phyloP scores from a whole-genome alignment of 2,329 filamentous ascomycete species.

The Phaeosphaeria sp. region DNA sequence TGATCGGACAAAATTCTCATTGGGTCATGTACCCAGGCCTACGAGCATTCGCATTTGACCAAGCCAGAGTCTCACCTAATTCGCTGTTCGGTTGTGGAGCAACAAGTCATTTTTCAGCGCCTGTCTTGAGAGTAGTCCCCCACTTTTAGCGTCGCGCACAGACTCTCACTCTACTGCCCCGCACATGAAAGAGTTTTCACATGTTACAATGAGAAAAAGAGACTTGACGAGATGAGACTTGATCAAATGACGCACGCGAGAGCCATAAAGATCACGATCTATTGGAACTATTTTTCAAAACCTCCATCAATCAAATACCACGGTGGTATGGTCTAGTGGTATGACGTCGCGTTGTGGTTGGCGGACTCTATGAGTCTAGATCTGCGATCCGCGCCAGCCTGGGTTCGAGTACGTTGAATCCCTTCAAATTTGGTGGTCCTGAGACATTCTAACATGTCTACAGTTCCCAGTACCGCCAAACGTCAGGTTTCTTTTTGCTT shows the following conservation, averaged over 20 bases:
- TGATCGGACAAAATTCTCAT: background rate
- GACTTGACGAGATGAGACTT: background rate
- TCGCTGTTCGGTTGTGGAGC: background rate
- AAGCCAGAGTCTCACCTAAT: no score
- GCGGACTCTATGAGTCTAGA: constrained; percentile 30
- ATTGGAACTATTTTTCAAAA: background rate
- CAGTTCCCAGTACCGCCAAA: constrained; percentile 45
- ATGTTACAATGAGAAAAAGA: background rate
- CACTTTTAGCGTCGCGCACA: constrained; percentile 22
- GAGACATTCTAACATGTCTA: constrained; percentile 30
- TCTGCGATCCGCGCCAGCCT: constrained; percentile 46
- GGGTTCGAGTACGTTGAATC: constrained; percentile 41
- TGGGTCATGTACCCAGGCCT: background rate
- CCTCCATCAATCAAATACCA: constrained; percentile 23
- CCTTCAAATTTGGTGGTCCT: constrained; percentile 20
- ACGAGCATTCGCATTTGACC: no score
- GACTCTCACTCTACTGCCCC: constrained; percentile 18
- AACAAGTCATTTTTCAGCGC: background rate
- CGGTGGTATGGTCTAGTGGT: constrained; percentile 49
- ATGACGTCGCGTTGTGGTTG: constrained; percentile 50
- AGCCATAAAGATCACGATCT: background rate
- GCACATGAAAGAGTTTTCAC: background rate
- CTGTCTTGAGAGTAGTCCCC: constrained; percentile 1
- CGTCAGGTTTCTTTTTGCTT: constrained; percentile 25
- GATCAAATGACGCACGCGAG: no score